A percentile compares a stretch with the other conserved stretches of the same genome.
phyloP scores from a whole-genome alignment of 2,329 filamentous ascomycete genomes.

The Alternaria atra region DNA sequence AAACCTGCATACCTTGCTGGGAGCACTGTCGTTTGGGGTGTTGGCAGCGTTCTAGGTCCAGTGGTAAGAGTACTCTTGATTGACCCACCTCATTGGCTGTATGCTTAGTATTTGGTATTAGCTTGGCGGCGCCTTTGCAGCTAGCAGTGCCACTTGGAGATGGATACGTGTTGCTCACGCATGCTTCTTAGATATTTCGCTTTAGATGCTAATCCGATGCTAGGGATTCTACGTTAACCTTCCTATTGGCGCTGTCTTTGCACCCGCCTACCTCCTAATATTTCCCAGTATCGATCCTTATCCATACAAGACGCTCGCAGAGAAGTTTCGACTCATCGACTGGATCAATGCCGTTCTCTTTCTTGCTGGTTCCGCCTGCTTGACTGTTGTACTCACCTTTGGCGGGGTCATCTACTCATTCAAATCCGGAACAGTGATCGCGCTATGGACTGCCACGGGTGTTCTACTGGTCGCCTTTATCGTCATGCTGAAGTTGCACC shows the following conservation, averaged over 20 bases:
- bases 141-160: conserved; percentile 37
- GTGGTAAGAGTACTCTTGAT: conserved; percentile 15
- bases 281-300: neutral
- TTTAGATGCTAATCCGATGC: neutral
- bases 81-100: neutral
- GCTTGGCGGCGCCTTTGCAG: conserved; percentile 43
- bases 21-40: conserved; percentile 51
- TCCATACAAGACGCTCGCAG: neutral
- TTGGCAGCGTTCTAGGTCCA: conserved; percentile 51
- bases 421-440: conserved; percentile 18
- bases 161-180: conserved; percentile 25
- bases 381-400: conserved; percentile 1
- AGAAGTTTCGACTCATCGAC: conserved; percentile 56
- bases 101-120: neutral
- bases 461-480: conserved; percentile 55
- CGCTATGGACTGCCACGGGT: conserved; percentile 58
- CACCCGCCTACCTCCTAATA: neutral
- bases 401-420: neutral
- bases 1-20: conserved; percentile 49
- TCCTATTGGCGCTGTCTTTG: neutral
- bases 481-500: conserved; percentile 55
- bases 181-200: neutral
- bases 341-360: conserved; percentile 44
- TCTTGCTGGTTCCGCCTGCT: conserved; percentile 34
- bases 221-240: conserved; percentile 10